Conservation (phyloP, 1,284 basidiomycete species). For the Naganishia liquefaciens region DNA sequence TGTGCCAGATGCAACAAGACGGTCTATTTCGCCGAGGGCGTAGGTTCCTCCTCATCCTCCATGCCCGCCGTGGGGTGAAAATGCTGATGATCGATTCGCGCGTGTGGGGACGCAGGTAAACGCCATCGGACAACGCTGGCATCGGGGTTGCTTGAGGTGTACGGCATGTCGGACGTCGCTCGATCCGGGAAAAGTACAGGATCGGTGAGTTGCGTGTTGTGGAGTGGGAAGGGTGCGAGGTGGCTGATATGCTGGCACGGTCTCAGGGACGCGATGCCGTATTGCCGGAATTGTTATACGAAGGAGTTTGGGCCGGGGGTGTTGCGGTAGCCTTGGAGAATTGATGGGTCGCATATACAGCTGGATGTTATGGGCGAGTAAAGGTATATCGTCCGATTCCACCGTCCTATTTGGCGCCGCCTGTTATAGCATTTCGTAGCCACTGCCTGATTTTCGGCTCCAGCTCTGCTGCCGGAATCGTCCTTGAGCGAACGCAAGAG, state of each 20-base stretch:
- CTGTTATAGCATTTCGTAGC: too few relatives aligned
- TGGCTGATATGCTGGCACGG: too few relatives aligned
- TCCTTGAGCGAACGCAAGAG: too few relatives aligned
- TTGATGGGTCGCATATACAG: too few relatives aligned
- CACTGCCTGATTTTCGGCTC: too few relatives aligned
- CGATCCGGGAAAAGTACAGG: slow-evolving; percentile 58
- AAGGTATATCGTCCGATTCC: too few relatives aligned
- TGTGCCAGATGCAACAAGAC: slow-evolving; percentile 51
- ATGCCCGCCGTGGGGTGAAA: not conserved
- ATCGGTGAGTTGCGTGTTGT: slow-evolving; percentile 60
- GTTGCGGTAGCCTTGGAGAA: not conserved
- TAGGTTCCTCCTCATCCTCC: slow-evolving; percentile 32
- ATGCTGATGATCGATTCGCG: not conserved
- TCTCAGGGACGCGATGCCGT: slow-evolving; percentile 44
- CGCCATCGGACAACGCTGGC: slow-evolving; percentile 42
- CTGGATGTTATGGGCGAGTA: not conserved
- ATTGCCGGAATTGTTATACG: slow-evolving; percentile 53
- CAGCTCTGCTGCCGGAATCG: too few relatives aligned
- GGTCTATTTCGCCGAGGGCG: slow-evolving; percentile 53
- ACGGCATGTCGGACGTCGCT: slow-evolving; percentile 45
- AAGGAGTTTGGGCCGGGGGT: slow-evolving; percentile 31
- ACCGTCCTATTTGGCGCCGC: too few relatives aligned
- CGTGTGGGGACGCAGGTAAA: slow-evolving; percentile 18
- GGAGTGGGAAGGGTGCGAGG: too few relatives aligned
- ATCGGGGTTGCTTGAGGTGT: slow-evolving; percentile 49